Conservation (phyloP, 2,329 filamentous ascomycete genomes). For the Fusarium euwallaceae region DNA sequence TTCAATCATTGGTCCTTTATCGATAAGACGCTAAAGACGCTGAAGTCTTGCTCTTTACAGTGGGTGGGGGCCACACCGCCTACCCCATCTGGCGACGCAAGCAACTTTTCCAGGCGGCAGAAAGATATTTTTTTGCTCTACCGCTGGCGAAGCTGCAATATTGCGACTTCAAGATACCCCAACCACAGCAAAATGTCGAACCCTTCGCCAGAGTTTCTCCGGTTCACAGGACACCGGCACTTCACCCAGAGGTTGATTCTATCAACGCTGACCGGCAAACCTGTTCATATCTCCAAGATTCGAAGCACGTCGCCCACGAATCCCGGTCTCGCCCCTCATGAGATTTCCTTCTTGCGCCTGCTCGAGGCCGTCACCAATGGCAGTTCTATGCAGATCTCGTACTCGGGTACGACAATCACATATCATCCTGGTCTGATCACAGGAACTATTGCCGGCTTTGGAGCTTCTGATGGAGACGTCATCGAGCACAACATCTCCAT, state of each 20-base stretch:
- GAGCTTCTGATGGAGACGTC: slow-evolving; percentile 78
- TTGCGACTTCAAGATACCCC: slow-evolving; percentile 43
- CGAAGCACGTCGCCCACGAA: slow-evolving; percentile 86
- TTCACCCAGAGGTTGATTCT: slow-evolving; percentile 89
- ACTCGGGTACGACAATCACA: slow-evolving; percentile 92
- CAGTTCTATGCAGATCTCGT: slow-evolving; percentile 93
- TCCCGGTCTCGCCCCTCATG: slow-evolving; percentile 90
- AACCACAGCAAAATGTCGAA: slow-evolving; percentile 56
- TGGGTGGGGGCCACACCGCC: slow-evolving; percentile 45
- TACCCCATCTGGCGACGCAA: slow-evolving; percentile 30
- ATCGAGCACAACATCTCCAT: slow-evolving; percentile 85
- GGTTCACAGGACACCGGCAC: slow-evolving; percentile 86
- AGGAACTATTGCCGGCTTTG: slow-evolving; percentile 81
- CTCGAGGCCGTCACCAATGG: slow-evolving; percentile 97
- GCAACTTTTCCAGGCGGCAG: slow-evolving; percentile 49
- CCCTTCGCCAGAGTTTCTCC: slow-evolving; percentile 68
- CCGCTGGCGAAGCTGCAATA: slow-evolving; percentile 26
- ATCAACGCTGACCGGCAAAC: slow-evolving; percentile 89
- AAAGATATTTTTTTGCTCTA: slow-evolving; percentile 54
- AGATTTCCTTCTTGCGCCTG: slow-evolving; percentile 95
- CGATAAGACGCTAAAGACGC: slow-evolving; percentile 47
- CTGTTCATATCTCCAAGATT: slow-evolving; percentile 94
- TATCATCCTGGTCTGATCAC: slow-evolving; percentile 95
- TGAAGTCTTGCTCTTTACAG: slow-evolving; percentile 21
- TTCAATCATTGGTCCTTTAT: slow-evolving; percentile 41